Base-by-base conservation (phyloP, 371 early-diverging fungal genomes). In the Rhizopus sp. region DNA sequence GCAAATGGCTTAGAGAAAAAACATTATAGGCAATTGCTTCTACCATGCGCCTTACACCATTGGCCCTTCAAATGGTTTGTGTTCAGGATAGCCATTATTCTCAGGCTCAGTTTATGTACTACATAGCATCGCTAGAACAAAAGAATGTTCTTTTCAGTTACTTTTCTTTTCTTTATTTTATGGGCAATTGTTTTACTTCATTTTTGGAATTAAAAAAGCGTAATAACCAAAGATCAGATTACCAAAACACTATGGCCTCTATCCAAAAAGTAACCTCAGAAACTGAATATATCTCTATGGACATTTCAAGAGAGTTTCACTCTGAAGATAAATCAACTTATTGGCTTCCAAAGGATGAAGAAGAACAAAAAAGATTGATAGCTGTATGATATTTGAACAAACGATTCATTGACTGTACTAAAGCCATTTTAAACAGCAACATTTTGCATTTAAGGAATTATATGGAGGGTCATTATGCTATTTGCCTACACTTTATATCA, bases 331-430 rank as follows among this genome's bases (percentile, higher is more conserved):
- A 40, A 12, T 40, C 58, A 9, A 35, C 49, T 15, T 63, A 63
- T 44, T 54, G 53, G 53, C 37, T 63, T 9, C 64, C 64, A 10
- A 54, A 53, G 10, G 64, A 63, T 52, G 59, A 63, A 32, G 59
- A 54, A 7, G 64, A 63, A 16, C 48, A 57, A 31, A 10, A 45
- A 17, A 49, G 59, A 41, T 53, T 63, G 32, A 60, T 39, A 8
- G 60, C 48, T 17, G 60, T 60, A 60, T 41, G 48, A 34, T n/a
- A 23, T 23, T 23, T 23, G 23, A 23, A 23, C 15, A 41, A n/a
- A 41, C 15, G 2, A n/a, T n/a, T 41, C 6, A n/a, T n/a, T 41
- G 15, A 4, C 3, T 41, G 6, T n/a, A 2, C 15, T n/a, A 3
- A 41, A 15, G 0, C n/a, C 41, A 41, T 41, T 41, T 41, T n/a